Evolutionary conservation across 2,329 filamentous ascomycete species (phyloP).

Genomic region (Exophiala viscosa): DNA sequence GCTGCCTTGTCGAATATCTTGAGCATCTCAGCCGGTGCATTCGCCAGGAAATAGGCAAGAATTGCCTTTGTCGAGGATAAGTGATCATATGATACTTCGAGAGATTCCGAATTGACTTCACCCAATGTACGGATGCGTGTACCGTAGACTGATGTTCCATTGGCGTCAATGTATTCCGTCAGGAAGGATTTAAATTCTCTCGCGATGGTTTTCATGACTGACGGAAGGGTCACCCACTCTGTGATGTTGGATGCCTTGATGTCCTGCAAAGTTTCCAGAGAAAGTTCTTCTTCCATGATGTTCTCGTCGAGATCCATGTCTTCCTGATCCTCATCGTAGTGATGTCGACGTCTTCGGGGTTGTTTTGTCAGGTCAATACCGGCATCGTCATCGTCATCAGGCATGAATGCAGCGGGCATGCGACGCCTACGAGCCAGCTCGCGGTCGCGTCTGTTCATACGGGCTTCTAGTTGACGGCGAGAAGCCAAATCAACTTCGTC

Average conservation of each 20-base stretch:
- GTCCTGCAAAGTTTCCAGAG: conserved; percentile 84
- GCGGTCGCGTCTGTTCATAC: conserved; percentile 59
- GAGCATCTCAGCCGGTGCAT: conserved; percentile 89
- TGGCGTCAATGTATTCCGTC: conserved; percentile 89
- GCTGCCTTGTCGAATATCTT: conserved; percentile 96
- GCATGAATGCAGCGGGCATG: conserved; percentile 61
- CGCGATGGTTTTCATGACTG: conserved; percentile 88
- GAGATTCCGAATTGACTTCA: conserved; percentile 91
- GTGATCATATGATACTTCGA: conserved; percentile 95
- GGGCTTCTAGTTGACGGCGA: conserved; percentile 59
- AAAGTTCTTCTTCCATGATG: conserved; percentile 93
- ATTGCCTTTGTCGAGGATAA: conserved; percentile 87
- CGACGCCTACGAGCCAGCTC: conserved; percentile 56
- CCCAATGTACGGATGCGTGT: conserved; percentile 92
- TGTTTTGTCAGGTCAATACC: conserved; percentile 81
- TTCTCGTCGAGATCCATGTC: conserved; percentile 85
- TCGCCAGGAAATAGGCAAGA: conserved; percentile 91
- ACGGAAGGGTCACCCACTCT: conserved; percentile 88
- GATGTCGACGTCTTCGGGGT: conserved; percentile 76
- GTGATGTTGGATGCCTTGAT: conserved; percentile 90
- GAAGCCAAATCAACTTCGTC: conserved; percentile 57
- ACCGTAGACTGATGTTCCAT: conserved; percentile 88
- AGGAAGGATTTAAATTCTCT: conserved; percentile 97
- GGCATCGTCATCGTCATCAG: conserved; percentile 77
- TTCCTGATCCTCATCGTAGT: conserved; percentile 91